Evolutionary conservation across 2,329 filamentous ascomycete genomes (phyloP), one percentile per base, ranked within the genome.

Genomic region (Magnaporthales sp.): DNA sequence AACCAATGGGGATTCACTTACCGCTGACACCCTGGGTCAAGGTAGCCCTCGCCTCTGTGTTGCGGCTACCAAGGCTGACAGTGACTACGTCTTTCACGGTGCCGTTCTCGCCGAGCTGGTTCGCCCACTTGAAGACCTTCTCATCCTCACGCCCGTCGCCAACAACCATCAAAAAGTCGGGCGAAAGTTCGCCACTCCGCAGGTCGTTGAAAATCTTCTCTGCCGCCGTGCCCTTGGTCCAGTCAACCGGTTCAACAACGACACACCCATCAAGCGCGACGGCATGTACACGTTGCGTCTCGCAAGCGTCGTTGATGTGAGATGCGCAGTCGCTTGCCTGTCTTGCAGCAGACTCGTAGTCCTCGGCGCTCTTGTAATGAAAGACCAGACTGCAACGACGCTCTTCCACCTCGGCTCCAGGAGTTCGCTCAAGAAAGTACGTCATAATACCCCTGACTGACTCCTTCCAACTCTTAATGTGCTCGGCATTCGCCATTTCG

Each of bases 101-200:
- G 22, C 84, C 83, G 9, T 84, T 79, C 3, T 84, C 82, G 26
- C 83, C 83, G 11, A 97, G 80, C 63, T 86, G 83, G 78, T 97
- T 97, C 22, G 94, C 95, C 94, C 95, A 98, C 69, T 89, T 89
- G 80, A 97, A 98, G 24, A 97, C 90, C 71, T 92, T 90, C 75
- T 98, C 94, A 70, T 98, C 95, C 71, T 97, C 94, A 32, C 94
- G 89, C 58, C 93, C 92, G 73, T 97, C 93, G 51, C 94, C 94
- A 38, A 93, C 86, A 7, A 97, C 91, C 80, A 97, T 87, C 67
- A 98, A 78, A 76, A 97, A 98, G 74, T 97, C 92, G 0, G 74
- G 68, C 1, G 71, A 70, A 11, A 27, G 26, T 3, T 29, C 29
- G n/a, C 26, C 61, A 31, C 77, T 73, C 68, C 81, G 80, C 66